These are phyloP conservation scores for Russula sp. DNA, from an alignment of 768 basidiomycete species.

Conservation along the genomic window DNA sequence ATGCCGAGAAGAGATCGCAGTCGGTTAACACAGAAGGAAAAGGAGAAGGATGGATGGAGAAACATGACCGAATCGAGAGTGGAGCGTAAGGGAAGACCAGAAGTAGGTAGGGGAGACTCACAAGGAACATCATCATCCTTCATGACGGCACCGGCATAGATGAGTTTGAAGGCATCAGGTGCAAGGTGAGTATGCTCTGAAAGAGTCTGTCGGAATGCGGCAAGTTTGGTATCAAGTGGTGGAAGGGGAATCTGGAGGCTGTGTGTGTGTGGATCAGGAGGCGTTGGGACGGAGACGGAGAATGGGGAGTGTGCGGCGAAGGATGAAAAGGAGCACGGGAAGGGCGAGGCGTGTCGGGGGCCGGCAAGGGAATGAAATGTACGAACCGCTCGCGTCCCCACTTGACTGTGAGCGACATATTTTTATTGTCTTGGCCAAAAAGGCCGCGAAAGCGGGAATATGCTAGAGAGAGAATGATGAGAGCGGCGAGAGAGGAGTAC, in stretches of 20 bases:
- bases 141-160: constrained; percentile 89
- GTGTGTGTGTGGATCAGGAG: constrained; percentile 15
- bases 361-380: background rate
- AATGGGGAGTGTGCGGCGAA: constrained; percentile 13
- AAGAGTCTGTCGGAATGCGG: constrained; percentile 55
- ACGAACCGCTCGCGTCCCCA: constrained; percentile 48
- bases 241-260: constrained; percentile 57
- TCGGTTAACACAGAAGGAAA: background rate
- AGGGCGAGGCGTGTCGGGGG: constrained; percentile 19
- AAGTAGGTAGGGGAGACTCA: constrained; percentile 38
- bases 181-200: constrained; percentile 76
- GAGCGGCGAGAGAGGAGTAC: constrained; percentile 10
- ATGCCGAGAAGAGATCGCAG: constrained; percentile 9
- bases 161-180: constrained; percentile 70
- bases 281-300: constrained; percentile 12
- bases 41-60: constrained; percentile 17
- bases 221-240: constrained; percentile 54
- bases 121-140: constrained; percentile 71
- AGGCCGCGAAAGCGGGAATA: constrained; percentile 34
- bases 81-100: constrained; percentile 4
- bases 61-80: constrained; percentile 28
- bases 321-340: constrained; percentile 17
- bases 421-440: constrained; percentile 21
- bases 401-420: constrained; percentile 40
- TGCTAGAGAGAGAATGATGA: constrained; percentile 36